phyloP scores from a whole-genome alignment of 306 rosid species.

The Mimosa bimucronata region DNA sequence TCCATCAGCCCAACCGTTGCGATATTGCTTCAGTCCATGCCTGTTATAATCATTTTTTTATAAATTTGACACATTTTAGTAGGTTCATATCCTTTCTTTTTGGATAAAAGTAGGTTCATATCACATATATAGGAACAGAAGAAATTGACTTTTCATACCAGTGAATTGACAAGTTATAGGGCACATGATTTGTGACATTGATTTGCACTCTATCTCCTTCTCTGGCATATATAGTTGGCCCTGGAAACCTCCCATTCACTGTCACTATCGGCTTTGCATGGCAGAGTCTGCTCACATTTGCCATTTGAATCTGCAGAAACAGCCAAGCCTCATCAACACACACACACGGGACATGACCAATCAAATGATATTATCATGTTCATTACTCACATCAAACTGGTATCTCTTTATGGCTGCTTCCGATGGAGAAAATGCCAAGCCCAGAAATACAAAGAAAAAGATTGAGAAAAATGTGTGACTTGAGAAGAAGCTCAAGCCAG shows the following conservation, averaged over 20 bases:
- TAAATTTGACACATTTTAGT: neutral
- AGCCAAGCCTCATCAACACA: neutral
- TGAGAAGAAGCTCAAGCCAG: constrained; percentile 31
- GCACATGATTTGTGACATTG: constrained; percentile 51
- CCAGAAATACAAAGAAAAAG: constrained; percentile 41
- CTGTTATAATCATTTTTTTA: constrained; percentile 17
- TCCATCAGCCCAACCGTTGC: constrained; percentile 70
- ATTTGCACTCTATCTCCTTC: constrained; percentile 62
- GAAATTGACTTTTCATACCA: neutral
- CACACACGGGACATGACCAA: neutral
- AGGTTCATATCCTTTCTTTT: neutral
- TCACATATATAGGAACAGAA: neutral
- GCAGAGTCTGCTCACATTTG: constrained; percentile 52
- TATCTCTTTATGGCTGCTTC: constrained; percentile 62
- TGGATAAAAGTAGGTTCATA: neutral
- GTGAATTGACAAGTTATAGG: constrained; percentile 27
- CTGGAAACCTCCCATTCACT: constrained; percentile 57
- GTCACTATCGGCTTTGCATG: constrained; percentile 60
- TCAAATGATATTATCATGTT: constrained; percentile 4
- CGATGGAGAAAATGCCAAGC: constrained; percentile 44
- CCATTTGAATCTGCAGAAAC: constrained; percentile 46
- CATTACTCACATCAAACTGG: constrained; percentile 60
- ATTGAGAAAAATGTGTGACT: neutral
- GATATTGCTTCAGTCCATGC: constrained; percentile 65
- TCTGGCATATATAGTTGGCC: constrained; percentile 56